Base-by-base conservation (phyloP, 1,284 basidiomycete species). In the Fomitopsis betulina region DNA sequence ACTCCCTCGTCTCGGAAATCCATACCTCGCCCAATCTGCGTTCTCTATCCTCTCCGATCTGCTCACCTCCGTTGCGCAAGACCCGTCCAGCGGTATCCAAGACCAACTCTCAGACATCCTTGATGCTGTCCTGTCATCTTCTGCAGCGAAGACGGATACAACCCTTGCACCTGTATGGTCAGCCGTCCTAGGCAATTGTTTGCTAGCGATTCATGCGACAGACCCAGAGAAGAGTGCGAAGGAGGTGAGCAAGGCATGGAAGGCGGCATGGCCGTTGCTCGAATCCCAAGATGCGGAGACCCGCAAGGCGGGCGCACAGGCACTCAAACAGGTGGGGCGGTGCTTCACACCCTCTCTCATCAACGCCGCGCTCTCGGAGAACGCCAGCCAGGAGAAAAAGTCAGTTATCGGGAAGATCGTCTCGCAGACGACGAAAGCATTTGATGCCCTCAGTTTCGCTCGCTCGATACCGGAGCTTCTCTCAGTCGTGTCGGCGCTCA, bases 11-110 rank as follows among this genome's bases (percentile, higher is more conserved):
- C 77, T 93, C n/a, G 89, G 87, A 40, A 91, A 91, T 66, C 82
- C 89, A 21, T 95, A 93, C 71, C 81, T 97, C 52, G 89, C 94
- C 1, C 86, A 93, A 70, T 86, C 90, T 38, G 79, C 89, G 19
- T 96, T 94, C 70, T 85, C 86, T 32, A 81, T 93, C 52, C 80
- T 97, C 59, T 83, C 92, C 32, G 86, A 88, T 61, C 79, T 95
- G 5, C 86, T 94, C 60, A 75, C 84, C 5, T 70, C 79, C 35
- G 80, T 82, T 1, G 70, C 79, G 13, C 70, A 75, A 49, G 81
- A 82, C 55, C 78, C 80, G 57, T 75, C 75, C 5, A 75, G 71
- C 52, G 74, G 75, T 59, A 70, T 84, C 53, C 73, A 79, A 39
- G 76, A 79, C 17, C 81, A 85, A 63, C 80, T 93, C 38, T 83